Percentiles rank a stretch among this genome's conserved stretches.
Evolutionary conservation across 2,329 filamentous ascomycete species (phyloP).

Genomic region (Ophiostoma triangulosporum): DNA sequence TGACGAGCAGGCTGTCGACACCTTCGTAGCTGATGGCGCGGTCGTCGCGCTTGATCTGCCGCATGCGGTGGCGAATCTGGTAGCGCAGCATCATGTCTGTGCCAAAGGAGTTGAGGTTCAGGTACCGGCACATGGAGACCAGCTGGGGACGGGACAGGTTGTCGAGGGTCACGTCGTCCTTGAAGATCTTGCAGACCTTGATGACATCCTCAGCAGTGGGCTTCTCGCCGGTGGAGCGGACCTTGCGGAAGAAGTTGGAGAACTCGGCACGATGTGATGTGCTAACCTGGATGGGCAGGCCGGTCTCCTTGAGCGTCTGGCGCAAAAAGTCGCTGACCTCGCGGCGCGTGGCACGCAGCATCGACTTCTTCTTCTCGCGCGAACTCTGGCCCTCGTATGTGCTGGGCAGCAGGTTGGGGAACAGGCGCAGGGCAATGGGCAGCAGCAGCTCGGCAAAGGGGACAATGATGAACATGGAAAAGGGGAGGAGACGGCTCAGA

Average conservation of each 20-base stretch:
- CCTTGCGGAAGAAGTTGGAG: constrained; percentile 91
- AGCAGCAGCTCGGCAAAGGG: constrained; percentile 90
- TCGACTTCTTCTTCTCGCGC: constrained; percentile 76
- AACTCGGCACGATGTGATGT: constrained; percentile 91
- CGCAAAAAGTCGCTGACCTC: constrained; percentile 86
- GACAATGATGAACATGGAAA: constrained; percentile 93
- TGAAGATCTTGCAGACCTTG: constrained; percentile 98
- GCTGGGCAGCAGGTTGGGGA: constrained; percentile 94
- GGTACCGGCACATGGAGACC: constrained; percentile 95
- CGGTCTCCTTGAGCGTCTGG: constrained; percentile 83
- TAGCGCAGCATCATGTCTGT: constrained; percentile 97
- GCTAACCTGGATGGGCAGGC: constrained; percentile 69
- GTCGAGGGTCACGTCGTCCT: constrained; percentile 92
- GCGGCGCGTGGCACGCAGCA: constrained; percentile 73
- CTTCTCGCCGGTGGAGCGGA: constrained; percentile 78
- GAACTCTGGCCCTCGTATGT: constrained; percentile 89
- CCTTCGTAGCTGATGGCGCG: constrained; percentile 88
- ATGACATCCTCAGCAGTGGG: constrained; percentile 86
- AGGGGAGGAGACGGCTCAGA: constrained; percentile 80
- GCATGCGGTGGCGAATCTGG: constrained; percentile 92
- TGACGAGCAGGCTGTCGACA: constrained; percentile 82
- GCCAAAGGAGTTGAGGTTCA: constrained; percentile 94
- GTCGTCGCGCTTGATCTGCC: constrained; percentile 98
- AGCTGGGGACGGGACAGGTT: constrained; percentile 91
- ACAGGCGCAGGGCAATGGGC: constrained; percentile 81